phyloP scores from a whole-genome alignment of 371 early-diverging fungal genomes.

The Gilbertella persicaria region DNA sequence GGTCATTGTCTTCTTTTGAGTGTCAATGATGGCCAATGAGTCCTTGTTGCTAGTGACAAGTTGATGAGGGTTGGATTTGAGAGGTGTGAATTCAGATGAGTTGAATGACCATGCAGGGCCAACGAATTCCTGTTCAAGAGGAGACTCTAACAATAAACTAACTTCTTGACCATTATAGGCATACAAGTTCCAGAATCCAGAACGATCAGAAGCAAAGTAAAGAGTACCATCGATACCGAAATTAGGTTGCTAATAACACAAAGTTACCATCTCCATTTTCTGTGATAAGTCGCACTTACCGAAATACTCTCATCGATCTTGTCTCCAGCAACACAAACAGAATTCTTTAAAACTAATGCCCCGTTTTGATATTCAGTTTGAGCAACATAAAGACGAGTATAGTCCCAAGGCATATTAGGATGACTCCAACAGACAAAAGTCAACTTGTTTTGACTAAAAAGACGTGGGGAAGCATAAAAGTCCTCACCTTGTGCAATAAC shows the following conservation, averaged over 20 bases:
- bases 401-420: slow-evolving; percentile 83
- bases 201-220: slow-evolving; percentile 68
- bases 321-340: slow-evolving; percentile 45
- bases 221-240: slow-evolving; percentile 60
- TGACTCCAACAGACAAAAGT: slow-evolving; percentile 73
- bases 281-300: slow-evolving; percentile 23
- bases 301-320: slow-evolving; percentile 55
- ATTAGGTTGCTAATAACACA: slow-evolving; percentile 53
- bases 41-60: slow-evolving; percentile 42
- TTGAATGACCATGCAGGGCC: slow-evolving; percentile 49
- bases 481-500: slow-evolving; percentile 60
- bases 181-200: slow-evolving; percentile 76
- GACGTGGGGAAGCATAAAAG: slow-evolving; percentile 67
- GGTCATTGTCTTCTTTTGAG: slow-evolving; percentile 42
- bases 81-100: slow-evolving; percentile 38
- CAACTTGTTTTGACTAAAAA: slow-evolving; percentile 44
- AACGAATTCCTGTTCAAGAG: slow-evolving; percentile 62
- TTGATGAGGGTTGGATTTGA: slow-evolving; percentile 44
- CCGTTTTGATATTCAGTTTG: slow-evolving; percentile 22
- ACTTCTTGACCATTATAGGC: slow-evolving; percentile 36
- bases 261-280: neutral
- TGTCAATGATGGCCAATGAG: slow-evolving; percentile 52
- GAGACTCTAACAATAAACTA: slow-evolving; percentile 44
- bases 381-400: slow-evolving; percentile 59
- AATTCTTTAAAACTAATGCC: slow-evolving; percentile 17